These are phyloP conservation scores for Pichia heedii DNA, from an alignment of 805 yeast genomes.

Conservation along the genomic window DNA sequence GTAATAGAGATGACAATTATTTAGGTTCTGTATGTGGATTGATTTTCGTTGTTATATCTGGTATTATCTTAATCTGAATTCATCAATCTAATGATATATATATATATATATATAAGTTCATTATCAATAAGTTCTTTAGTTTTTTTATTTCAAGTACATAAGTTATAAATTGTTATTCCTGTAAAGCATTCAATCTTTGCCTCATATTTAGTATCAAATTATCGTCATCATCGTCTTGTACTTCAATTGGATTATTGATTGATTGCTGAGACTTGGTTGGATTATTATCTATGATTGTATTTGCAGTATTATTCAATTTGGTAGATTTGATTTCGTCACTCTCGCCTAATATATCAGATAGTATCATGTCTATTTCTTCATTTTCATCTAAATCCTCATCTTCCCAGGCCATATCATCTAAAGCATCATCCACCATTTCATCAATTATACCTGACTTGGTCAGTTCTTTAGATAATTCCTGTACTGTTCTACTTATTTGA, in stretches of 20 bases:
- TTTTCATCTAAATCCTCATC: slow-evolving; percentile 58
- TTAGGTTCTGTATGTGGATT: slow-evolving; percentile 5
- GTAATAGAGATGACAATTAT: neutral
- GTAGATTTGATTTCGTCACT: slow-evolving; percentile 24
- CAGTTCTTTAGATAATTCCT: slow-evolving; percentile 76
- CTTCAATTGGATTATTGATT: slow-evolving; percentile 10
- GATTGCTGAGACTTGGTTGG: slow-evolving; percentile 3
- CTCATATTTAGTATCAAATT: slow-evolving; percentile 78
- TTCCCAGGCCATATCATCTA: slow-evolving; percentile 60
- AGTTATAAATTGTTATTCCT: too few relatives aligned
- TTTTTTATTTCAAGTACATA: too few relatives aligned
- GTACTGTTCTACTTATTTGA: slow-evolving; percentile 72
- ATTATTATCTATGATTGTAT: neutral
- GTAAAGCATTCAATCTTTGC: slow-evolving; percentile 78
- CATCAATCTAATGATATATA: too few relatives aligned
- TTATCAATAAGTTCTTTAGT: too few relatives aligned
- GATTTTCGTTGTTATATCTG: slow-evolving; percentile 3
- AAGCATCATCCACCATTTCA: slow-evolving; percentile 90
- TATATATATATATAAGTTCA: too few relatives aligned
- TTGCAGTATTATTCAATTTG: too few relatives aligned
- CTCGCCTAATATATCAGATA: slow-evolving; percentile 35
- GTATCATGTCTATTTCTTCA: slow-evolving; percentile 49
- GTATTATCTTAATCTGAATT: slow-evolving; percentile 5
- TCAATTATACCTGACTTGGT: slow-evolving; percentile 80
- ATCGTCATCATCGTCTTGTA: slow-evolving; percentile 63